Base-by-base conservation (phyloP, 148 eudicot species). In the Rheum nobile region DNA sequence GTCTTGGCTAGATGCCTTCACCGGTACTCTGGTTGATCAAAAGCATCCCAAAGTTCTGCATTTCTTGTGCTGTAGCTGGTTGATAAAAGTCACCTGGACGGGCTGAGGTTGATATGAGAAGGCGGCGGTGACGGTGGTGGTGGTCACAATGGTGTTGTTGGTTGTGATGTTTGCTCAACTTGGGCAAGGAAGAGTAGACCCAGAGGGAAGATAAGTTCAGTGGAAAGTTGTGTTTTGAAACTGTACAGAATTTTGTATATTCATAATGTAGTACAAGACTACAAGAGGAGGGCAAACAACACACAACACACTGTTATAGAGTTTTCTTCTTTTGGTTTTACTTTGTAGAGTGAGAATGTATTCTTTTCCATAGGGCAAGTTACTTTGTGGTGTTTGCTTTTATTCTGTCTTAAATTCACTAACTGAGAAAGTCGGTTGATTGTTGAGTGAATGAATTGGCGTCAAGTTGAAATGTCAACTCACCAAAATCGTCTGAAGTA, bases 201-300 rank as follows among this genome's bases (percentile, higher is more conserved):
- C 68, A 9, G 38, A 63, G 38, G 38, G 31, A 29, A 4, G 31
- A 28, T 12, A 31, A 14, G 13, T 29, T 63, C 38, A 29, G 68
- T 14, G 39, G 39, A 14, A 65, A 65, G 22, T 13, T 31, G 67
- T 59, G 32, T 65, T 31, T 65, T 31, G 21, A 65, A 57, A 65
- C 38, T 65, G 69, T 65, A 65, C 69, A 65, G 69, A 65, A 65
- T 65, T 65, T 65, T 65, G 69, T 65, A 31, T 55, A 55, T 21
- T 21, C 11, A 0, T 22, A 2, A 1, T 32, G 39, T 17, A 65
- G 39, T 14, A 21, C 1, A 8, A 8, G 7, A 19, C 7, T 50
- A 26, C 55, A 50, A 21, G 19, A 57, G 31, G 67, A 13, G 34
- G 17, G 31, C 34, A 55, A 55, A 55, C 55, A 38, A 43, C 47